A percentile compares a stretch with the other conserved stretches of the same genome.
Evolutionary conservation across 257 asterid species (phyloP).

Genomic region (Fraxinus quadrangulata): DNA sequence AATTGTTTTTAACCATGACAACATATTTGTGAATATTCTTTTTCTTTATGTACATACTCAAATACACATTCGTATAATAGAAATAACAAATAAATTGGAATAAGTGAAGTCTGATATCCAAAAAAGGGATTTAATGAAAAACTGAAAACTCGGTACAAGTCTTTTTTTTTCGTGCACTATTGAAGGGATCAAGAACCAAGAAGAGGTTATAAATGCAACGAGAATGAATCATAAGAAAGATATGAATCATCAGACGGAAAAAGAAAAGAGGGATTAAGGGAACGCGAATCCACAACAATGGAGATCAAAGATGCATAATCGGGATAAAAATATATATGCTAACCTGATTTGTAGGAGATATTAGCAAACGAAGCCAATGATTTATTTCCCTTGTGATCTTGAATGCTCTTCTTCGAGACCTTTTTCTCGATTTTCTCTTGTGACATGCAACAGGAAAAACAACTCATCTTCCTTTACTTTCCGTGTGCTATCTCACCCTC

Average conservation of each 20-base stretch:
- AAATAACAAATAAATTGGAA: not conserved
- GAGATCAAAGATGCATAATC: not conserved
- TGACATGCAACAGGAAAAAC: slow-evolving; percentile 75
- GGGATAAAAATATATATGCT: not conserved
- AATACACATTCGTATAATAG: too few relatives aligned
- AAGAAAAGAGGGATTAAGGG: not conserved
- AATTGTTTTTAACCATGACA: too few relatives aligned
- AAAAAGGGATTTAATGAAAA: not conserved
- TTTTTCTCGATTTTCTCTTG: slow-evolving; percentile 37
- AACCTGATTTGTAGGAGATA: slow-evolving; percentile 61
- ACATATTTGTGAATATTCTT: too few relatives aligned
- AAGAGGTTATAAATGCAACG: too few relatives aligned
- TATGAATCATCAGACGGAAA: not conserved
- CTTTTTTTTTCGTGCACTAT: not conserved
- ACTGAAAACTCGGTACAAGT: not conserved
- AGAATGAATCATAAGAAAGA: too few relatives aligned
- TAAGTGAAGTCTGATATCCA: not conserved
- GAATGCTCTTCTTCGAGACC: slow-evolving; percentile 32
- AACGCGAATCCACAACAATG: not conserved
- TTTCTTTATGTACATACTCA: too few relatives aligned
- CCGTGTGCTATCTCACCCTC: slow-evolving; percentile 23
- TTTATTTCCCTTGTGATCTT: slow-evolving; percentile 40
- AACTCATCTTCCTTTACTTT: slow-evolving; percentile 46
- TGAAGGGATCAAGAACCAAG: too few relatives aligned
- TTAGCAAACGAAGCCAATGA: slow-evolving; percentile 50